Evolutionary conservation across 2,329 filamentous ascomycete genomes (phyloP).

Genomic region (Phaeosphaeriaceae sp.): DNA sequence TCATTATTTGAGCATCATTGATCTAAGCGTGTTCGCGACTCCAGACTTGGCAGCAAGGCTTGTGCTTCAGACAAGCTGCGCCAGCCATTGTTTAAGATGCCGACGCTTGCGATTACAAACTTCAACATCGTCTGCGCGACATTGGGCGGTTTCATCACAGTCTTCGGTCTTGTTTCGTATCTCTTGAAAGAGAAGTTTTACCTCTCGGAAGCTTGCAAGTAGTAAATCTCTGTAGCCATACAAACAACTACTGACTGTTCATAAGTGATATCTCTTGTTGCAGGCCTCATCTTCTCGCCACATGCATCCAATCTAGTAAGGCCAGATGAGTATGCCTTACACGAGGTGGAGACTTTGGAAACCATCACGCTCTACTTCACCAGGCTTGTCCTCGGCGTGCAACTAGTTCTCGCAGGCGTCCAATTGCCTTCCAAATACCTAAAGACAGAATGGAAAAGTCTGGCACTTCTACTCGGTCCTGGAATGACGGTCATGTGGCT

Average conservation of each 20-base stretch:
- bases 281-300: constrained; percentile 80
- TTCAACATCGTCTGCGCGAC: constrained; percentile 86
- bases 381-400: constrained; percentile 85
- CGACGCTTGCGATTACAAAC: constrained; percentile 69
- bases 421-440: constrained; percentile 87
- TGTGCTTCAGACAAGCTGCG: background rate
- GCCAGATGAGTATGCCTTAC: constrained; percentile 74
- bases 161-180: constrained; percentile 92
- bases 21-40: too few relatives aligned
- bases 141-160: constrained; percentile 83
- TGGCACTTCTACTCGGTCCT: constrained; percentile 78
- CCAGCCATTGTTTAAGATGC: constrained; percentile 53
- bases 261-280: constrained; percentile 81
- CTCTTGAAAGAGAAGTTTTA: constrained; percentile 90
- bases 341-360: constrained; percentile 65
- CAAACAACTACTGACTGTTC: constrained; percentile 11
- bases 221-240: background rate
- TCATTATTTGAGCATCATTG: too few relatives aligned
- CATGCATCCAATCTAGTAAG: constrained; percentile 77
- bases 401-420: constrained; percentile 86
- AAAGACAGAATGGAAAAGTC: constrained; percentile 76
- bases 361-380: constrained; percentile 83
- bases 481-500: constrained; percentile 91
- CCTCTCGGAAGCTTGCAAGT: constrained; percentile 85
- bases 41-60: background rate